phyloP scores from a whole-genome alignment of 768 basidiomycete genomes.

The Gelatoporia subvermispora region DNA sequence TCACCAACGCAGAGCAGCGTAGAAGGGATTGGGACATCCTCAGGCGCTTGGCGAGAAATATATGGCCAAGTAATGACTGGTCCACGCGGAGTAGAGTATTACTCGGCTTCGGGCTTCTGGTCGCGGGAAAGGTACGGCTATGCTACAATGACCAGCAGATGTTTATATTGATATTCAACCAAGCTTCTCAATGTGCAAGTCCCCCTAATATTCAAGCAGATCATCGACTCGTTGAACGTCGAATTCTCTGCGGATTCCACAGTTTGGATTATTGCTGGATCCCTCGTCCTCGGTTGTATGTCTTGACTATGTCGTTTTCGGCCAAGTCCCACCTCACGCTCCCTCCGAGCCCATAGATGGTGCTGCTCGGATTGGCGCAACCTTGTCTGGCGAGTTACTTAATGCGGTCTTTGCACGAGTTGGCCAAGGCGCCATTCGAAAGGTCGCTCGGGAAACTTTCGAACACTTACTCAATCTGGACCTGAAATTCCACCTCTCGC shows the following conservation, averaged over 20 bases:
- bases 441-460: slow-evolving; percentile 94
- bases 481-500: slow-evolving; percentile 84
- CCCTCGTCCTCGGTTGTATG: slow-evolving; percentile 87
- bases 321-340: background rate
- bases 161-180: background rate
- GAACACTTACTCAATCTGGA: slow-evolving; percentile 89
- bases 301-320: slow-evolving; percentile 10
- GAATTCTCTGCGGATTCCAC: slow-evolving; percentile 69
- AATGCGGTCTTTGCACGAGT: slow-evolving; percentile 97
- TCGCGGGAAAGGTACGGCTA: slow-evolving; percentile 77
- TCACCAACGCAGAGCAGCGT: slow-evolving; percentile 41
- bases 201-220: slow-evolving; percentile 89
- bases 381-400: slow-evolving; percentile 84
- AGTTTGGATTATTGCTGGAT: slow-evolving; percentile 90
- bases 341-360: slow-evolving; percentile 56
- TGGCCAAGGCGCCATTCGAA: slow-evolving; percentile 89
- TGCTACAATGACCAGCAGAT: background rate
- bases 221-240: slow-evolving; percentile 88
- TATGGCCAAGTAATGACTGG: slow-evolving; percentile 90
- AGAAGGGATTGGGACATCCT: slow-evolving; percentile 85
- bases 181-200: slow-evolving; percentile 93
- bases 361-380: slow-evolving; percentile 82
- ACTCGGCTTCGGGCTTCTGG: slow-evolving; percentile 72
- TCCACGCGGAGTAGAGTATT: slow-evolving; percentile 78
- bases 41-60: slow-evolving; percentile 74